phyloP scores from a whole-genome alignment of 768 basidiomycete genomes.

The Porphyrellus cyaneotinctus region DNA sequence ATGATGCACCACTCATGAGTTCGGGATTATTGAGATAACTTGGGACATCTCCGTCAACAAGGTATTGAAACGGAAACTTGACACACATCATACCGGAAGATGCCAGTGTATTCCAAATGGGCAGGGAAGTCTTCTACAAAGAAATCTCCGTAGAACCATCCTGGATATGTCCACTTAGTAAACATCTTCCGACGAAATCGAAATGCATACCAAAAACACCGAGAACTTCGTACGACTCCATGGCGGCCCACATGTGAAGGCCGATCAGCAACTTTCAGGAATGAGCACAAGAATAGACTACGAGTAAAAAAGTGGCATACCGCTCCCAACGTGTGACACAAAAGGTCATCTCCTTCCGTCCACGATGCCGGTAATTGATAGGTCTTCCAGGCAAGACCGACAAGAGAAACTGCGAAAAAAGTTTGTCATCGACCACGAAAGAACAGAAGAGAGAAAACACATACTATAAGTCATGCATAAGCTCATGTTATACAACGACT shows the following conservation, averaged over 20 bases:
- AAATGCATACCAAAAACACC: conserved; percentile 76
- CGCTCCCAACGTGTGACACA: conserved; percentile 83
- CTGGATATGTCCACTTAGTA: conserved; percentile 35
- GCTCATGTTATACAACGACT: conserved; percentile 85
- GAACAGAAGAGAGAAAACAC: conserved; percentile 10
- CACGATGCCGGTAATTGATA: conserved; percentile 80
- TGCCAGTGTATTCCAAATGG: conserved; percentile 91
- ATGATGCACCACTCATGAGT: conserved; percentile 91
- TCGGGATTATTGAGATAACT: conserved; percentile 95
- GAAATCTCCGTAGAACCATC: conserved; percentile 99
- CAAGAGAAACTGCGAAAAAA: conserved; percentile 65
- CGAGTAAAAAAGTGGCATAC: conserved; percentile 44
- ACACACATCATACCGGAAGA: conserved; percentile 66
- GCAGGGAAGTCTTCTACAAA: conserved; percentile 93
- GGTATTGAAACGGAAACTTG: neutral
- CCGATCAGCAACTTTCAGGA: conserved; percentile 68
- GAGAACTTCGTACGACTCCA: conserved; percentile 88
- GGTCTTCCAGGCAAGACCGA: conserved; percentile 85
- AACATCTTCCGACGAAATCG: neutral
- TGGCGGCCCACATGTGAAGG: conserved; percentile 87
- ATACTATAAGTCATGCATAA: conserved; percentile 93
- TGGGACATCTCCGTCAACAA: neutral
- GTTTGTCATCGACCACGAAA: neutral
- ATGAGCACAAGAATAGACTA: conserved; percentile 3
- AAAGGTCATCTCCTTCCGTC: conserved; percentile 81